A percentile compares a stretch with the other conserved stretches of the same genome.
These are phyloP conservation scores for Trametes sanguinea DNA, from an alignment of 768 basidiomycete species.

Conservation along the genomic window DNA sequence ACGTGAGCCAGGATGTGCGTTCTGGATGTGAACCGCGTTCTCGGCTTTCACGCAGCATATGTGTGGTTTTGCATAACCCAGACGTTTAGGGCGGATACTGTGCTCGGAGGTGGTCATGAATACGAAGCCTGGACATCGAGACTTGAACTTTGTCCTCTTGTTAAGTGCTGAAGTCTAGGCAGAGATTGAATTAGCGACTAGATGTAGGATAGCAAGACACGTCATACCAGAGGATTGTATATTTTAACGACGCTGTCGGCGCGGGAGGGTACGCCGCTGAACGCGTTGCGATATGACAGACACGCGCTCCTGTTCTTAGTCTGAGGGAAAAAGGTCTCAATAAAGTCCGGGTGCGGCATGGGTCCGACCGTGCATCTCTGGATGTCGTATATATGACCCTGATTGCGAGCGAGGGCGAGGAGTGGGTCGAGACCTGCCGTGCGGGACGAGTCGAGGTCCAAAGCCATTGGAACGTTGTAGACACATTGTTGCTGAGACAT, in stretches of 20 bases:
- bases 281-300: not conserved
- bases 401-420: not conserved
- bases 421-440: not conserved
- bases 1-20: not conserved
- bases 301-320: not conserved
- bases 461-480: slow-evolving; percentile 1
- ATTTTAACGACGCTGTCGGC: not conserved
- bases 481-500: not conserved
- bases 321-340: not conserved
- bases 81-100: not conserved
- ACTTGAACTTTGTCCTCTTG: not conserved
- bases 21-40: not conserved
- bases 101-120: not conserved
- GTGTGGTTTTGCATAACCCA: slow-evolving; percentile 11
- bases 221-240: not conserved
- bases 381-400: not conserved
- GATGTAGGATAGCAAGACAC: not conserved
- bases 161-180: slow-evolving; percentile 25
- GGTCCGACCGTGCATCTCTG: slow-evolving; percentile 1
- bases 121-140: slow-evolving; percentile 11
- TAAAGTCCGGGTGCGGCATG: slow-evolving; percentile 9
- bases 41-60: not conserved
- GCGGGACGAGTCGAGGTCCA: not conserved
- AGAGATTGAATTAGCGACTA: not conserved
- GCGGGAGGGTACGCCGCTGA: not conserved